Conservation (phyloP, 139 green algal species). For the Spirogloea muscicola region DNA sequence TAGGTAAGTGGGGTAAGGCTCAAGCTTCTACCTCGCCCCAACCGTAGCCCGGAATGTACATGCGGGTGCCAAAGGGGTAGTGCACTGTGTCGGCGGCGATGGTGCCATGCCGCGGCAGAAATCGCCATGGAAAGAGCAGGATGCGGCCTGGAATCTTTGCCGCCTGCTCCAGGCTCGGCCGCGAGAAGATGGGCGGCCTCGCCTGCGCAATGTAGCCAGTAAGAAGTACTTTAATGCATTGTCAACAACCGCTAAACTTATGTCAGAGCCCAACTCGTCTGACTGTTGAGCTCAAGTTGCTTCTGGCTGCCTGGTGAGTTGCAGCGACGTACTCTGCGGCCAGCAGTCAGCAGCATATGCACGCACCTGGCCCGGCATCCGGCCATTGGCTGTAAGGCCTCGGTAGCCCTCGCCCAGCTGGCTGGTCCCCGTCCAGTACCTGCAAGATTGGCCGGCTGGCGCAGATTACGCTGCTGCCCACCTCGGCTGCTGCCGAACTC, state of each 20-base stretch:
- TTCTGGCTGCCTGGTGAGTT: not conserved
- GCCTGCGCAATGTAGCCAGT: no score
- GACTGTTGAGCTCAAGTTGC: not conserved
- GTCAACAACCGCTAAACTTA: not conserved
- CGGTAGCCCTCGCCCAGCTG: conserved; percentile 36
- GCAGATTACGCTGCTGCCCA: no score
- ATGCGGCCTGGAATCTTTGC: conserved; percentile 44
- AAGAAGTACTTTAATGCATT: no score
- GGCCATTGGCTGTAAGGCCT: conserved; percentile 36
- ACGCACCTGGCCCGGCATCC: conserved; percentile 19
- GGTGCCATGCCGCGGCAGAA: conserved; percentile 37
- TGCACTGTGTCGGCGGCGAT: conserved; percentile 56
- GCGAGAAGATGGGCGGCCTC: conserved; percentile 21
- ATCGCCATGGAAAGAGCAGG: conserved; percentile 46
- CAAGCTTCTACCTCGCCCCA: conserved; percentile 53
- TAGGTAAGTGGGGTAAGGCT: no score
- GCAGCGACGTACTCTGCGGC: no score
- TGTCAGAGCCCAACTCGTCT: not conserved
- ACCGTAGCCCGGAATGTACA: conserved; percentile 52
- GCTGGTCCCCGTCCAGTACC: conserved; percentile 52
- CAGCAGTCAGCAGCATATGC: no score
- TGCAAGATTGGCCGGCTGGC: no score
- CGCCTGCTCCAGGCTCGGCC: conserved; percentile 6
- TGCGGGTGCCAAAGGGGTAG: conserved; percentile 53
- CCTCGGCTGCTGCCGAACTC: no score